Conservation (phyloP, 495 filamentous ascomycete genomes). For the Trypethelium eluteriae region DNA sequence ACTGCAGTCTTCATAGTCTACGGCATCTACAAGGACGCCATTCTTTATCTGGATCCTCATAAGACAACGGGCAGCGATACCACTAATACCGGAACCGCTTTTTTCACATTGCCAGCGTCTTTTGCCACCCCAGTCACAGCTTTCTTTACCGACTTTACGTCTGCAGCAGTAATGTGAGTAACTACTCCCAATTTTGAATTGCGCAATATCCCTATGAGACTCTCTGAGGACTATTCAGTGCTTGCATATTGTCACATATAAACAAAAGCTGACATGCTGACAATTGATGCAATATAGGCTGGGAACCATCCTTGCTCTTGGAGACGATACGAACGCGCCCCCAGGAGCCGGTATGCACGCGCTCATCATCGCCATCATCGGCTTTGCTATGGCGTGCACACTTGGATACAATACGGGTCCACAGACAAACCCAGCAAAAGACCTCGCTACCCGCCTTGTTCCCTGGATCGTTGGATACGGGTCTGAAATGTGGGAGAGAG, state of each 20-base stretch:
- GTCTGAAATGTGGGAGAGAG: slow-evolving; percentile 5
- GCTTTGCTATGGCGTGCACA: slow-evolving; percentile 12
- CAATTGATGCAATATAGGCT: background rate
- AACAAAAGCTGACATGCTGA: background rate
- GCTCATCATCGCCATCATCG: slow-evolving; percentile 26
- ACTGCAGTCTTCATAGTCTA: slow-evolving; percentile 48
- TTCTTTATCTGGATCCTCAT: slow-evolving; percentile 33
- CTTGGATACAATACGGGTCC: slow-evolving; percentile 16
- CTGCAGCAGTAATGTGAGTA: slow-evolving; percentile 40
- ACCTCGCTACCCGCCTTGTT: slow-evolving; percentile 22
- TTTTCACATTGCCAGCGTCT: slow-evolving; percentile 41
- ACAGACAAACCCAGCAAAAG: slow-evolving; percentile 19
- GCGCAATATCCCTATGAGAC: background rate
- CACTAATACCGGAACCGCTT: slow-evolving; percentile 27
- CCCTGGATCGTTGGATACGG: slow-evolving; percentile 40
- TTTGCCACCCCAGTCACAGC: slow-evolving; percentile 43
- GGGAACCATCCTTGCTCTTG: slow-evolving; percentile 44
- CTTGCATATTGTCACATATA: background rate
- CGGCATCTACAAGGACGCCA: slow-evolving; percentile 45
- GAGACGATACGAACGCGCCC: slow-evolving; percentile 49
- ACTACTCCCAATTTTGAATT: background rate
- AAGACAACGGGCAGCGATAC: slow-evolving; percentile 23
- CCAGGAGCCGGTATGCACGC: slow-evolving; percentile 48
- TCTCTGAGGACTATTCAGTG: background rate
- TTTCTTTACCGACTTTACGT: slow-evolving; percentile 47